Percentiles rank a stretch among this genome's conserved stretches.
These are phyloP conservation scores for Boletus sp. DNA, from an alignment of 768 basidiomycete species.

Conservation along the genomic window DNA sequence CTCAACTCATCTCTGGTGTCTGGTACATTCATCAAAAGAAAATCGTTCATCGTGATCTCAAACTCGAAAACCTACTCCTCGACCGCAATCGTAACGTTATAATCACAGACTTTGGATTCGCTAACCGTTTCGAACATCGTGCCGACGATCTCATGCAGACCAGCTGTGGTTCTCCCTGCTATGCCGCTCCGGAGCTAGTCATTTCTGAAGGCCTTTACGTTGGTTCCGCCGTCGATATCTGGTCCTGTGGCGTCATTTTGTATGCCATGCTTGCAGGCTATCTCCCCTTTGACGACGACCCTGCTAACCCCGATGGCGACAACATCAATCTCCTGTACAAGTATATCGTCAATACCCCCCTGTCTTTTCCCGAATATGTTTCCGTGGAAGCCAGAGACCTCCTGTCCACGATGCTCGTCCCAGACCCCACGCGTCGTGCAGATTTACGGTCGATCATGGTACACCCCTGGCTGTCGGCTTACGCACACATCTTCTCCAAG, in stretches of 20 bases:
- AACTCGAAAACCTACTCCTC: constrained; percentile 95
- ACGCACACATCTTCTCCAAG: constrained; percentile 51
- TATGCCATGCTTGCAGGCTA: constrained; percentile 98
- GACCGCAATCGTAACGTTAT: constrained; percentile 98
- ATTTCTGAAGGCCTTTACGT: constrained; percentile 97
- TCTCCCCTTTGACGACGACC: constrained; percentile 99
- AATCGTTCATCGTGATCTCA: constrained; percentile 98
- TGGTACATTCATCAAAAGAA: constrained; percentile 99
- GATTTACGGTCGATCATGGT: constrained; percentile 76
- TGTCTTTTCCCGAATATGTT: constrained; percentile 96
- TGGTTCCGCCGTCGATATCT: constrained; percentile 96
- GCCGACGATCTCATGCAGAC: constrained; percentile 98
- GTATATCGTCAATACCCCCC: constrained; percentile 96
- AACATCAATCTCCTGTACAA: constrained; percentile 99
- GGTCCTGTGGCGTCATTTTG: constrained; percentile 93
- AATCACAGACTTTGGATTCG: constrained; percentile 99
- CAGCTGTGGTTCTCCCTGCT: constrained; percentile 94
- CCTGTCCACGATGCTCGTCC: constrained; percentile 89
- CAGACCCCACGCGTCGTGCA: constrained; percentile 79
- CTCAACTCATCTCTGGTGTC: constrained; percentile 96
- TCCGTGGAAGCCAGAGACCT: constrained; percentile 80
- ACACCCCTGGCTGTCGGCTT: constrained; percentile 78
- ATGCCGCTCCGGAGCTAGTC: constrained; percentile 97
- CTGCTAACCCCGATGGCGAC: constrained; percentile 96
- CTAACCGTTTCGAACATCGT: constrained; percentile 93